These are phyloP conservation scores for Fusarium globosum DNA, from an alignment of 2,329 filamentous ascomycete species.

Conservation along the genomic window DNA sequence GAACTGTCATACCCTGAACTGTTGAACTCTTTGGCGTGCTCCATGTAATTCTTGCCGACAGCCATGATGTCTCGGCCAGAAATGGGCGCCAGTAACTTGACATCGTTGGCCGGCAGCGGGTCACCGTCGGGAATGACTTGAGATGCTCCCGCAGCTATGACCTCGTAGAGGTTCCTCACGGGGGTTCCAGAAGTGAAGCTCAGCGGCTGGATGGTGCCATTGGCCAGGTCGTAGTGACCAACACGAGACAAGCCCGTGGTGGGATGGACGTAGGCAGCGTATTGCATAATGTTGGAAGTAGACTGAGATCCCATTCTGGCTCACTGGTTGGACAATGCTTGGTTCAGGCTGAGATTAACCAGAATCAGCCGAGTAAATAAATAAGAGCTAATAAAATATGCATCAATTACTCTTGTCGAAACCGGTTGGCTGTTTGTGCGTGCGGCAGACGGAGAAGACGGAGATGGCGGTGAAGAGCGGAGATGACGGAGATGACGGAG, in stretches of 20 bases:
- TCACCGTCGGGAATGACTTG: background rate
- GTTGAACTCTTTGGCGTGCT: conserved; percentile 69
- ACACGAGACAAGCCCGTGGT: background rate
- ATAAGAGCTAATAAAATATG: background rate
- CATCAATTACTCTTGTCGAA: background rate
- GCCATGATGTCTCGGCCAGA: conserved; percentile 63
- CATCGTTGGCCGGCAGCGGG: background rate
- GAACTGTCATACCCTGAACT: conserved; percentile 63
- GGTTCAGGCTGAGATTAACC: no score
- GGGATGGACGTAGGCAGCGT: background rate
- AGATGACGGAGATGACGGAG: background rate
- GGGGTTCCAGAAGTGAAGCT: background rate
- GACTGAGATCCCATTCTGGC: background rate
- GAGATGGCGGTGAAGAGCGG: background rate
- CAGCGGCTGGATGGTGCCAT: background rate
- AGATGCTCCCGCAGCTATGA: background rate
- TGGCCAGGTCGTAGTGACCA: background rate
- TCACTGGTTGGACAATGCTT: no score
- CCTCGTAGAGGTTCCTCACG: background rate
- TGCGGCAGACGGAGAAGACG: background rate
- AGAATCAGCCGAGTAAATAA: background rate
- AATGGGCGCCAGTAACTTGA: conserved; percentile 60
- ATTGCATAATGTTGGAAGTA: background rate
- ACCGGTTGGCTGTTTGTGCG: background rate
- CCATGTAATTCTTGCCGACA: conserved; percentile 67